Evolutionary conservation across 1,284 basidiomycete species (phyloP).

Genomic region (Austroboletus novae-zelandiae): DNA sequence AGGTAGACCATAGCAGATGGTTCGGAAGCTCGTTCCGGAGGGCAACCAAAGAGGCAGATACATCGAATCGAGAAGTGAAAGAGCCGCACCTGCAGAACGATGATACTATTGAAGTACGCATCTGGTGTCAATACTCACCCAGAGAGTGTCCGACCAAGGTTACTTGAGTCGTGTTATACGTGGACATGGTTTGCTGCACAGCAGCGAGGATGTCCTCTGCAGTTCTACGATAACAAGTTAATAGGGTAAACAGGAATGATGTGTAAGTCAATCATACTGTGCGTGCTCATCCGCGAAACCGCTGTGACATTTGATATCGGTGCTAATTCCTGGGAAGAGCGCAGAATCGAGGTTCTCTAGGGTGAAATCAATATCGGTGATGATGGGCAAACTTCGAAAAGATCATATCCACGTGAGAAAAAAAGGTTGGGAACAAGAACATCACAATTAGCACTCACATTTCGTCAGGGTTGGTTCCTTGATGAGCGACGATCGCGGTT

Average conservation of each 20-base stretch:
- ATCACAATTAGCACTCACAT: slow-evolving; percentile 23
- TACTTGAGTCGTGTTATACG: slow-evolving; percentile 42
- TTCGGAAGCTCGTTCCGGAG: slow-evolving; percentile 30
- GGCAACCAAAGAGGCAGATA: slow-evolving; percentile 41
- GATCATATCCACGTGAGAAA: too few species aligned
- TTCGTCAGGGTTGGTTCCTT: slow-evolving; percentile 35
- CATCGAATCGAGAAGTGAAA: slow-evolving; percentile 49
- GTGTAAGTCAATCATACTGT: slow-evolving; percentile 30
- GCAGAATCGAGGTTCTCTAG: slow-evolving; percentile 38
- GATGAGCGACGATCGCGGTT: slow-evolving; percentile 37
- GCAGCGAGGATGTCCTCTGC: slow-evolving; percentile 49
- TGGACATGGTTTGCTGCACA: slow-evolving; percentile 42
- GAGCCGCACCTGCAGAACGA: slow-evolving; percentile 40
- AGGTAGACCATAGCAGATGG: slow-evolving; percentile 55
- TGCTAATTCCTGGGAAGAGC: slow-evolving; percentile 59
- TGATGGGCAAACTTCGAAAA: slow-evolving; percentile 30
- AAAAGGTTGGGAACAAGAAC: too few species aligned
- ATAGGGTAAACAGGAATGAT: slow-evolving; percentile 31
- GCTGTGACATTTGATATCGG: slow-evolving; percentile 49
- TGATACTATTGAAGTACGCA: background rate
- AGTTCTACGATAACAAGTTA: slow-evolving; percentile 35
- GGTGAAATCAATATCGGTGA: slow-evolving; percentile 54
- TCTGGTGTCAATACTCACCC: slow-evolving; percentile 30
- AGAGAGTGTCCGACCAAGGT: slow-evolving; percentile 59
- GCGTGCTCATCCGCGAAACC: slow-evolving; percentile 58